A percentile compares a stretch with the other conserved stretches of the same genome.
These are phyloP conservation scores for Schwanniomyces pseudopolymorphus DNA, from an alignment of 805 yeast species.

Conservation along the genomic window DNA sequence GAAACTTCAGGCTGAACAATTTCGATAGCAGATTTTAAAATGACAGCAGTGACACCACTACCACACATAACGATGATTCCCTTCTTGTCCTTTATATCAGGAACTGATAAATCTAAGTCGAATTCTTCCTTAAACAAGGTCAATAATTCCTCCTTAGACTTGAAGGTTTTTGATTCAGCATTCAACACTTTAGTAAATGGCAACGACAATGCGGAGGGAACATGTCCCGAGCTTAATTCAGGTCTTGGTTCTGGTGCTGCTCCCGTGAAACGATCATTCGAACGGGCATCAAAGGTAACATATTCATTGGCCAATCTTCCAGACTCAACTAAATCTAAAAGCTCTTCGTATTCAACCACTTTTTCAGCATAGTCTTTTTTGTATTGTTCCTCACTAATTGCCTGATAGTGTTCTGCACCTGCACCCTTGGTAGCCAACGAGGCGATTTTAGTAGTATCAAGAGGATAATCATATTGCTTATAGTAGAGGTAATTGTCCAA, in stretches of 20 bases:
- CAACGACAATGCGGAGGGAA: constrained; percentile 74
- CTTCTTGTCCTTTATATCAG: constrained; percentile 41
- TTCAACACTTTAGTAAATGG: constrained; percentile 70
- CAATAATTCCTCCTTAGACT: constrained; percentile 45
- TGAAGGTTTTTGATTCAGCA: constrained; percentile 42
- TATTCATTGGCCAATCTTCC: constrained; percentile 46
- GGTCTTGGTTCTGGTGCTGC: constrained; percentile 84
- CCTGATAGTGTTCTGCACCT: constrained; percentile 17
- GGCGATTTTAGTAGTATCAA: constrained; percentile 38
- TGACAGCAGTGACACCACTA: constrained; percentile 93
- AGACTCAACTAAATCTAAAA: constrained; percentile 54
- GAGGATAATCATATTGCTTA: constrained; percentile 42
- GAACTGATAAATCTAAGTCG: constrained; percentile 27
- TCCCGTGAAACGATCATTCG: constrained; percentile 74
- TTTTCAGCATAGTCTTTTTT: constrained; percentile 38
- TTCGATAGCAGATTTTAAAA: constrained; percentile 68
- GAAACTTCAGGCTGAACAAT: constrained; percentile 37
- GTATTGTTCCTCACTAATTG: constrained; percentile 25
- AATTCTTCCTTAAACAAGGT: constrained; percentile 42
- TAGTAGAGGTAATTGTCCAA: constrained; percentile 68
- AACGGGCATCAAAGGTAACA: constrained; percentile 78
- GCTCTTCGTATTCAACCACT: constrained; percentile 66
- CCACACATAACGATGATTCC: constrained; percentile 91
- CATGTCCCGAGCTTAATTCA: constrained; percentile 86
- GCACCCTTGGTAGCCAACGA: constrained; percentile 16